These are phyloP conservation scores for Leccinum ochraceum DNA, from an alignment of 768 basidiomycete genomes.

Conservation along the genomic window DNA sequence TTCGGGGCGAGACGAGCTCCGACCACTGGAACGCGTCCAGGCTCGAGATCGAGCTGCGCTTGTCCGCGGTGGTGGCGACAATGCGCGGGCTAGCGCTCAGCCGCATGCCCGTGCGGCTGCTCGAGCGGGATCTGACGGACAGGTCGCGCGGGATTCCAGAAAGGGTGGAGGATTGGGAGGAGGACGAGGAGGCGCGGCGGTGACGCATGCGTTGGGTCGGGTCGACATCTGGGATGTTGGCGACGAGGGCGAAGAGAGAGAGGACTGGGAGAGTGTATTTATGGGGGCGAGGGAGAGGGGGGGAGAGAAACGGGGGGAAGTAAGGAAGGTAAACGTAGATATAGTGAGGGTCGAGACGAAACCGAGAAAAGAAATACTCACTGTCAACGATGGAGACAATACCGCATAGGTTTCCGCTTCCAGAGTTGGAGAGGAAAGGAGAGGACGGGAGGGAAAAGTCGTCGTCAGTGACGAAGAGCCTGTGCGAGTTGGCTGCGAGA, in stretches of 20 bases:
- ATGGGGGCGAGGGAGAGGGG: neutral
- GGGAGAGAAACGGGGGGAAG: neutral
- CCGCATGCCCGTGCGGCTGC: conserved; percentile 42
- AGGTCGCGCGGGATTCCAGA: conserved; percentile 41
- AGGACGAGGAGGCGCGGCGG: conserved; percentile 74
- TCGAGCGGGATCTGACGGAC: conserved; percentile 41
- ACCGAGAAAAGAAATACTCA: conserved; percentile 37
- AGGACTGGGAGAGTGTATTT: conserved; percentile 48
- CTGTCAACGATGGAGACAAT: conserved; percentile 85
- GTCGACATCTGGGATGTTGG: conserved; percentile 72
- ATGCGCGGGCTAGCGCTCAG: conserved; percentile 35
- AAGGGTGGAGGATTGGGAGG: conserved; percentile 50
- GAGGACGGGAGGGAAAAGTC: conserved; percentile 55
- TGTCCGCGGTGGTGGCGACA: conserved; percentile 31
- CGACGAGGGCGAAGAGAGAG: conserved; percentile 74
- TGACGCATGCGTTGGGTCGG: conserved; percentile 79
- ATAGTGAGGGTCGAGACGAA: neutral
- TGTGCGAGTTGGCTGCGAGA: conserved; percentile 70
- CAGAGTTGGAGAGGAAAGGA: conserved; percentile 41
- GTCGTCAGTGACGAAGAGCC: conserved; percentile 69
- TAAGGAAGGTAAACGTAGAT: neutral
- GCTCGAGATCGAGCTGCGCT: conserved; percentile 33
- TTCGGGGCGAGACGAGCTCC: conserved; percentile 33
- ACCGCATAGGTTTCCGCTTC: conserved; percentile 55
- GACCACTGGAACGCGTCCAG: conserved; percentile 37